Conservation (phyloP, 148 eudicot species). For the Rhododendron simsii region DNA sequence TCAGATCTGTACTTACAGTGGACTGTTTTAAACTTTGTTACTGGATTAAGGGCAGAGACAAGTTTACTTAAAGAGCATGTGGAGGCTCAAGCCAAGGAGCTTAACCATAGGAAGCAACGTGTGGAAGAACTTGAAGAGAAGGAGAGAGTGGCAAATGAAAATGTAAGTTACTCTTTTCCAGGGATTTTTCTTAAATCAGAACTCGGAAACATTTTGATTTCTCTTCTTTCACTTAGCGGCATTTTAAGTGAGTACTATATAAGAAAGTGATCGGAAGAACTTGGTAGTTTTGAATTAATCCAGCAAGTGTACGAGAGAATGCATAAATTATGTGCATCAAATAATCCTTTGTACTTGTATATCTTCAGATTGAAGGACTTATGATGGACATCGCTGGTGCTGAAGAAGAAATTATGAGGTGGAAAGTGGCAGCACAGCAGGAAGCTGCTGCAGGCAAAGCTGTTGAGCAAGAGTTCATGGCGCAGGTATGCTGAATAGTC, state of each 20-base stretch:
- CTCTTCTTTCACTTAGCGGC: not conserved
- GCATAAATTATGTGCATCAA: not conserved
- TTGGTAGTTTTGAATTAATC: not conserved
- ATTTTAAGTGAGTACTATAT: not conserved
- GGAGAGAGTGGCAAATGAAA: slow-evolving; percentile 92
- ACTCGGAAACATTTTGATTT: not conserved
- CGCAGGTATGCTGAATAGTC: slow-evolving; percentile 48
- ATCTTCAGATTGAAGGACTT: slow-evolving; percentile 80
- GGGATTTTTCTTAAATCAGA: not conserved
- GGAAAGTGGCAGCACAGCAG: slow-evolving; percentile 96
- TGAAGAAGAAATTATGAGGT: slow-evolving; percentile 95
- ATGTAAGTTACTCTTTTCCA: slow-evolving; percentile 34
- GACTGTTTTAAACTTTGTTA: slow-evolving; percentile 25
- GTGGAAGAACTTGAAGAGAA: slow-evolving; percentile 91
- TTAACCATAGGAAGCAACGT: slow-evolving; percentile 56
- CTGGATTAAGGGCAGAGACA: slow-evolving; percentile 87
- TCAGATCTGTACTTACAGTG: not conserved
- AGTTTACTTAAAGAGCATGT: slow-evolving; percentile 67
- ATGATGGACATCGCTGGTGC: slow-evolving; percentile 92
- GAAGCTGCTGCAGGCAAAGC: slow-evolving; percentile 97
- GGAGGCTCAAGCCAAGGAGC: slow-evolving; percentile 76
- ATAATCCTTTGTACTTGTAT: not conserved
- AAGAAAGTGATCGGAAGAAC: not conserved
- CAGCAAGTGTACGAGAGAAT: not conserved
- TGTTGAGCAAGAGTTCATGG: slow-evolving; percentile 76